Base-by-base conservation (phyloP, 2,329 filamentous ascomycete genomes). In the Claviceps digitariae region DNA sequence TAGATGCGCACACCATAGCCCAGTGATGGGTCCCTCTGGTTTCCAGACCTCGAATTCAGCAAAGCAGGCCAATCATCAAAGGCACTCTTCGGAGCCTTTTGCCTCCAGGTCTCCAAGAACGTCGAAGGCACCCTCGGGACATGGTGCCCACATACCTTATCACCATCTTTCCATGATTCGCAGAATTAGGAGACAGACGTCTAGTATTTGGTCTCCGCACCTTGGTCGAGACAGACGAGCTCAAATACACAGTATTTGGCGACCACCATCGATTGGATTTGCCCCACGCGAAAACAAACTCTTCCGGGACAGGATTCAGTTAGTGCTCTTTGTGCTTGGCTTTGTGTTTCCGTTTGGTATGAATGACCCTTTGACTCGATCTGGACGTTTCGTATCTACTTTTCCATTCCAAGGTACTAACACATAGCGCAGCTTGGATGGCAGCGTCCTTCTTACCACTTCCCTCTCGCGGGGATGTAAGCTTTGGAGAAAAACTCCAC, bases 341-440 rank as follows among this genome's bases (percentile, higher is more conserved):
- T 94, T 94, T 62, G 71, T 91, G 48, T 81, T 89, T 62, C 89
- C 87, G 6, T 76, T 89, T 56, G 74, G 82, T 85, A 70, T 68
- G 80, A 67, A 70, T 68, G 80, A 67, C 23, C 23, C 29, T 40
- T 41, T 27, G 17, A 20, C 31, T 10, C 6, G 20, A n/a, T 29
- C 27, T 29, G 27, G 27, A 23, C 9, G 12, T 23, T 2, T 45
- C 9, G 12, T 23, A 4, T 45, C 27, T 50, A 29, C 23, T 21
- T 23, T 13, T 36, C 13, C n/a, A n/a, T n/a, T 20, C n/a, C 17
- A 40, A 15, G 29, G 21, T 47, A 43, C 56, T 59, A 57, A 64
- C 56, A 49, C 43, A 12, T 50, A 21, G 52, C 49, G 31, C 59
- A 84, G 85, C 84, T 53, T 94, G 88, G 88, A 86, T 91, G 71